These are phyloP conservation scores for Asterella californica DNA, from an alignment of 225 moss, liverwort and hornwort species.

Conservation along the genomic window DNA sequence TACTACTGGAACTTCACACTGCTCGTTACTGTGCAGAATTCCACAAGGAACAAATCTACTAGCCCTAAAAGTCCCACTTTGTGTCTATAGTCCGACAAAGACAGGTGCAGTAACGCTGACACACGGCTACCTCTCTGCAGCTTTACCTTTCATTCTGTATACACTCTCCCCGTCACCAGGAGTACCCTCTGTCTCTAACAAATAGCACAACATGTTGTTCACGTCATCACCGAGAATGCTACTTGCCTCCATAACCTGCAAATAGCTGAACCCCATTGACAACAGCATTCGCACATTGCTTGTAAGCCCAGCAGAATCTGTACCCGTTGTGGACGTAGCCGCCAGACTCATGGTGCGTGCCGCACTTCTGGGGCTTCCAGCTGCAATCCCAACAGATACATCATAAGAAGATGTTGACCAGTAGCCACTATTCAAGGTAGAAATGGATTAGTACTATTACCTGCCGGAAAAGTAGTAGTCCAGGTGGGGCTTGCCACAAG, in stretches of 20 bases:
- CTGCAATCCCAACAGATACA: constrained; percentile 26
- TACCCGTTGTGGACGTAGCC: constrained; percentile 42
- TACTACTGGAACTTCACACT: not conserved
- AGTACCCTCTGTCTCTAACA: constrained; percentile 77
- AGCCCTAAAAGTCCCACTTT: constrained; percentile 1
- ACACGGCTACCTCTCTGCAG: constrained; percentile 59
- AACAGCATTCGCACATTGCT: constrained; percentile 80
- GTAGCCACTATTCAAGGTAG: not conserved
- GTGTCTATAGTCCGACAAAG: constrained; percentile 18
- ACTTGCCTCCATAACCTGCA: constrained; percentile 80
- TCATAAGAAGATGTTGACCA: not conserved
- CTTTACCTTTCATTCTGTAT: constrained; percentile 86
- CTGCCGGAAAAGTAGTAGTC: not conserved
- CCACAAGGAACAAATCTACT: constrained; percentile 10
- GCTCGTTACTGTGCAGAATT: constrained; percentile 5
- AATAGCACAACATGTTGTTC: constrained; percentile 93
- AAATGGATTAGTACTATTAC: not conserved
- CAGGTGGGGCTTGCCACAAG: not conserved
- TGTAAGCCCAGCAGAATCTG: constrained; percentile 51
- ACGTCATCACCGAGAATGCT: constrained; percentile 93
- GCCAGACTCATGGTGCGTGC: constrained; percentile 28
- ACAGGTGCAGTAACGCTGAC: not conserved
- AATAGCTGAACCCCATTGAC: constrained; percentile 96
- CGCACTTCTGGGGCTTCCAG: constrained; percentile 56
- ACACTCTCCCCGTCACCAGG: constrained; percentile 71